Percentiles rank a stretch among this genome's conserved stretches.
phyloP scores from a whole-genome alignment of 73 alveolate genomes.

The Paramecium sonneborni region DNA sequence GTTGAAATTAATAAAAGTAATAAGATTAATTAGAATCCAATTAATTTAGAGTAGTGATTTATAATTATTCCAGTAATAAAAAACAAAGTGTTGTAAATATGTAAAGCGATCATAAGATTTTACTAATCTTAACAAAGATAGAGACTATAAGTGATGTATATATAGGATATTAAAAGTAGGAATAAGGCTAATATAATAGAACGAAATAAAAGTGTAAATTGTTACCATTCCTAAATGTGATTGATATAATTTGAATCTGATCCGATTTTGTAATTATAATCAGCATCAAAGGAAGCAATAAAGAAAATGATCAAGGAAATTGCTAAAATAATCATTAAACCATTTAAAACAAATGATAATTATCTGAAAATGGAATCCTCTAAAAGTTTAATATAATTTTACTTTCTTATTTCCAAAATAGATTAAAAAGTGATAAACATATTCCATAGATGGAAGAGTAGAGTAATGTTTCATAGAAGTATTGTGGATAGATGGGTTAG shows the following conservation, averaged over 20 bases:
- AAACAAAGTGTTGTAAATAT: neutral
- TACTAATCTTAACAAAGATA: slow-evolving; percentile 6
- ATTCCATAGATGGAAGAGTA: neutral
- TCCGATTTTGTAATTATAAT: neutral
- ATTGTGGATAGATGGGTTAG: neutral
- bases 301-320: neutral
- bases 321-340: neutral
- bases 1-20: neutral
- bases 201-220: neutral
- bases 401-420: slow-evolving; percentile 8
- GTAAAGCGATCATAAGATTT: neutral
- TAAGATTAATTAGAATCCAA: neutral
- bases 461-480: neutral
- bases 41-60: neutral
- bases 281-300: slow-evolving; percentile 5
- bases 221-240: neutral
- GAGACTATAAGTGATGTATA: neutral
- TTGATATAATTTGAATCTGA: neutral
- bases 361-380: neutral
- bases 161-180: neutral
- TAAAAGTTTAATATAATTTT: neutral
- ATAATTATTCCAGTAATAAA: neutral
- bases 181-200: neutral
- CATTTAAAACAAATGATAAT: neutral
- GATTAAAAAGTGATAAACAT: neutral